A percentile compares a stretch with the other conserved stretches of the same genome.
These are phyloP conservation scores for Mycena galericulata DNA, from an alignment of 768 basidiomycete genomes.

Conservation along the genomic window DNA sequence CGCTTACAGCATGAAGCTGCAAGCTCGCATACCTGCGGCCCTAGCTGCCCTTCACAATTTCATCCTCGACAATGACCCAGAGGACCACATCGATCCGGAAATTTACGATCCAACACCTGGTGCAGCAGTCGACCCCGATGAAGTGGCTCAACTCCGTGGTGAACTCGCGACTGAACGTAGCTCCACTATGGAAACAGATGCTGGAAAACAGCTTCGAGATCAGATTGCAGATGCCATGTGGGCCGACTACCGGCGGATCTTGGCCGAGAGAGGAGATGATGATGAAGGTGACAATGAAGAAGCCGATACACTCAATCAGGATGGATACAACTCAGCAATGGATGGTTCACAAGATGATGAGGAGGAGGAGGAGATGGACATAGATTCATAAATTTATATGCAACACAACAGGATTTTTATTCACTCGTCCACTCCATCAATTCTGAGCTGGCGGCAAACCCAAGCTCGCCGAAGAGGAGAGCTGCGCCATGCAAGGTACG, in stretches of 20 bases:
- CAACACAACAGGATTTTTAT: background rate
- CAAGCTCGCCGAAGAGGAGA: too few relatives aligned
- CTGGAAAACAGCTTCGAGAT: background rate
- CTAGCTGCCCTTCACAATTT: conserved; percentile 43
- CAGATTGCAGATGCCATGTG: conserved; percentile 24
- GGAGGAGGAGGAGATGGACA: conserved; percentile 7
- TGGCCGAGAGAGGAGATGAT: background rate
- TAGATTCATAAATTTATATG: conserved; percentile 7
- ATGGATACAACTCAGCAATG: background rate
- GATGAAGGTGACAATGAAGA: conserved; percentile 9
- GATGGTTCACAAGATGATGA: background rate
- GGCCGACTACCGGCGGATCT: conserved; percentile 13
- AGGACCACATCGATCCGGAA: conserved; percentile 6
- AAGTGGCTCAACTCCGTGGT: conserved; percentile 3
- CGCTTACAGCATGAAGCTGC: conserved; percentile 31
- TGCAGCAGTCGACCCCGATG: background rate
- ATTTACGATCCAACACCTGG: conserved; percentile 17
- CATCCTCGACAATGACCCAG: conserved; percentile 35
- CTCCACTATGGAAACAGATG: conserved; percentile 14
- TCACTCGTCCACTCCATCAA: background rate
- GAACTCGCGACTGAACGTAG: conserved; percentile 16
- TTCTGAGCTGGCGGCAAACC: background rate
- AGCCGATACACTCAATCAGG: too few relatives aligned
- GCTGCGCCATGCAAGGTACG: too few relatives aligned
- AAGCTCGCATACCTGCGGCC: conserved; percentile 38